Evolutionary conservation across 2,329 filamentous ascomycete species (phyloP).

Genomic region (Penicillium janthinellum): DNA sequence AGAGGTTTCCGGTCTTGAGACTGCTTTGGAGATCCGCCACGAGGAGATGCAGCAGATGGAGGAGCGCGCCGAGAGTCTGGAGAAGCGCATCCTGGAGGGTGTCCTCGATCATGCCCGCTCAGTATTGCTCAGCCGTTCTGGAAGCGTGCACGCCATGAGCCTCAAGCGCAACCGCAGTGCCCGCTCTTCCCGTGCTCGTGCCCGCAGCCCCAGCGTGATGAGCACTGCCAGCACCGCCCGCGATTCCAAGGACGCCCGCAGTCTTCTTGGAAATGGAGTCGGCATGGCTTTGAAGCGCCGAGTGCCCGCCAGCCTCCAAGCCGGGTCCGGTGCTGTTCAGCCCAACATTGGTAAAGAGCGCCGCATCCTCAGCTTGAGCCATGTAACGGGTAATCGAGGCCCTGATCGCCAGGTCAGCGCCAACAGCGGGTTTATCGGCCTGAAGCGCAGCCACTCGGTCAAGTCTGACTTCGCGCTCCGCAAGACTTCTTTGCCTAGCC

Average conservation of each 20-base stretch:
- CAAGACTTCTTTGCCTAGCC: slow-evolving; percentile 71
- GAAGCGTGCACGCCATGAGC: slow-evolving; percentile 53
- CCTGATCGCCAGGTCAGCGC: slow-evolving; percentile 37
- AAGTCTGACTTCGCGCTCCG: slow-evolving; percentile 63
- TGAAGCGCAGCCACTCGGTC: slow-evolving; percentile 79
- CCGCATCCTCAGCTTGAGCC: slow-evolving; percentile 85
- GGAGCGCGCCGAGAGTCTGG: slow-evolving; percentile 79
- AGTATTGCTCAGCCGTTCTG: slow-evolving; percentile 76
- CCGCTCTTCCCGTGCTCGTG: slow-evolving; percentile 40
- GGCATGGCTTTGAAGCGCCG: slow-evolving; percentile 55
- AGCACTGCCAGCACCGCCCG: slow-evolving; percentile 39
- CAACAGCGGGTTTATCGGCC: slow-evolving; percentile 53
- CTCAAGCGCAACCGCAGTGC: slow-evolving; percentile 51
- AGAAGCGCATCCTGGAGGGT: slow-evolving; percentile 89
- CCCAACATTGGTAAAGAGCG: slow-evolving; percentile 60
- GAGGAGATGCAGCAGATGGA: slow-evolving; percentile 94
- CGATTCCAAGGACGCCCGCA: slow-evolving; percentile 38
- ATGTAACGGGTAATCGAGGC: slow-evolving; percentile 74
- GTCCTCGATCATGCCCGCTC: slow-evolving; percentile 90
- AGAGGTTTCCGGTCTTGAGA: slow-evolving; percentile 89
- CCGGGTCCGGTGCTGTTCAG: slow-evolving; percentile 47
- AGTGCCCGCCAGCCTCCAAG: slow-evolving; percentile 47
- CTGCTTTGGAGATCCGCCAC: slow-evolving; percentile 80
- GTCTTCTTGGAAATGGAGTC: slow-evolving; percentile 45
- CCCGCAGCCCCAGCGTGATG: slow-evolving; percentile 36